A percentile compares a stretch with the other conserved stretches of the same genome.
phyloP scores from a whole-genome alignment of 164 flowering plant species.

The Vitis amurensis region DNA sequence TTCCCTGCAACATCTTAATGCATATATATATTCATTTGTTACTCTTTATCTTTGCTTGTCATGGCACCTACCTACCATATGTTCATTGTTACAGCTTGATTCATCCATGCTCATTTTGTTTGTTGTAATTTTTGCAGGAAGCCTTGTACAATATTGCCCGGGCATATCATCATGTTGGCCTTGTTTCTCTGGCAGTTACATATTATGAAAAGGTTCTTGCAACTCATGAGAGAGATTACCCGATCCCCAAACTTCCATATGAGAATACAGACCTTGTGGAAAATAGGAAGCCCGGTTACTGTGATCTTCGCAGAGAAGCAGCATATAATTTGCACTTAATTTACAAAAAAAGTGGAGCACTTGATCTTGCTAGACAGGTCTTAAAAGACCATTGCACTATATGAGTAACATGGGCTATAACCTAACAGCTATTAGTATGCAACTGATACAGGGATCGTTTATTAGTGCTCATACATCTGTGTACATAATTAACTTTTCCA shows the following conservation, averaged over 20 bases:
- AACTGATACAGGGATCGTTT: too few species aligned
- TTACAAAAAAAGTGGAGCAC: slow-evolving; percentile 79
- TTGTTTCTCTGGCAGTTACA: slow-evolving; percentile 65
- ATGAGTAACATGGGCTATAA: slow-evolving; percentile 16
- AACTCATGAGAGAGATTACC: slow-evolving; percentile 51
- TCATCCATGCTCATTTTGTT: not conserved
- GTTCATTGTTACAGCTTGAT: too few species aligned
- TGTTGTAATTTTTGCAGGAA: slow-evolving; percentile 52
- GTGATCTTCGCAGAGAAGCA: slow-evolving; percentile 86
- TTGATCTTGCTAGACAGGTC: slow-evolving; percentile 93
- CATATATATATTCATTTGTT: too few species aligned
- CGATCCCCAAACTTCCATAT: slow-evolving; percentile 64
- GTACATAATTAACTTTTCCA: too few species aligned
- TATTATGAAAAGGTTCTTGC: slow-evolving; percentile 86
- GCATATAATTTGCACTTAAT: slow-evolving; percentile 89
- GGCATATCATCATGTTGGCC: slow-evolving; percentile 91
- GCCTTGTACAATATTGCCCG: slow-evolving; percentile 80
- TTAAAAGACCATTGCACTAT: slow-evolving; percentile 74
- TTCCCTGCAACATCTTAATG: too few species aligned
- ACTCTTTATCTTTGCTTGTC: too few species aligned
- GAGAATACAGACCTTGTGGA: slow-evolving; percentile 38
- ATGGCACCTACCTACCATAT: too few species aligned
- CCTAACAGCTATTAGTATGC: too few species aligned
- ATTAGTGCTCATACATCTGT: too few species aligned
- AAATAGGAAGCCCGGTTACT: slow-evolving; percentile 49